These are phyloP conservation scores for Meira nashicola DNA, from an alignment of 1,284 basidiomycete species.

Conservation along the genomic window DNA sequence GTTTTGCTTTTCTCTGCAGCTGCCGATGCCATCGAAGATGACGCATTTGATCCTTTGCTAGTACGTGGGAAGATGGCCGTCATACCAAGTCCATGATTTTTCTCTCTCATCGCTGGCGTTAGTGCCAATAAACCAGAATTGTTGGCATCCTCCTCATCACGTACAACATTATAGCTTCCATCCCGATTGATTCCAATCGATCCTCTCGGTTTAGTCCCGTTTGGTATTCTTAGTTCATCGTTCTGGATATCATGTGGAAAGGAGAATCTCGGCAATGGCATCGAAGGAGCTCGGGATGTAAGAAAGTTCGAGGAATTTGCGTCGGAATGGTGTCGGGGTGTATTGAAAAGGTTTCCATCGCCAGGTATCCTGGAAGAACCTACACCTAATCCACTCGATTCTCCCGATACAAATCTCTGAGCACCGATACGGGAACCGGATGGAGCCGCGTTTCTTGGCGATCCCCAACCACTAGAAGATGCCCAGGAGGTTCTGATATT, in stretches of 20 bases:
- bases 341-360: constrained; percentile 2
- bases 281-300: not conserved
- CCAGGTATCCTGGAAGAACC: not conserved
- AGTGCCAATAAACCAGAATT: constrained; percentile 47
- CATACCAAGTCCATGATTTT: constrained; percentile 1
- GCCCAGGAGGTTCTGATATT: not conserved
- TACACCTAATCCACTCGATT: not conserved
- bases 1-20: not conserved
- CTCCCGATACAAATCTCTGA: not conserved
- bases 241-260: not conserved
- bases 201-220: not conserved
- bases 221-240: not conserved
- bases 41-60: not conserved
- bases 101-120: constrained; percentile 24
- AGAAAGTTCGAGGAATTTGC: not conserved
- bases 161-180: constrained; percentile 46
- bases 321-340: not conserved
- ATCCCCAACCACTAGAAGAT: constrained; percentile 10
- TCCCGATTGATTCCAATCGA: constrained; percentile 25
- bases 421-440: not conserved
- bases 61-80: not conserved
- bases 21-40: not conserved
- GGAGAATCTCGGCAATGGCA: not conserved
- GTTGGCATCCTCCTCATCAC: constrained; percentile 46
- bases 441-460: not conserved